Percentiles rank a stretch among this genome's conserved stretches.
These are phyloP conservation scores for Claviceps maximensis DNA, from an alignment of 2,329 filamentous ascomycete genomes.

Conservation along the genomic window DNA sequence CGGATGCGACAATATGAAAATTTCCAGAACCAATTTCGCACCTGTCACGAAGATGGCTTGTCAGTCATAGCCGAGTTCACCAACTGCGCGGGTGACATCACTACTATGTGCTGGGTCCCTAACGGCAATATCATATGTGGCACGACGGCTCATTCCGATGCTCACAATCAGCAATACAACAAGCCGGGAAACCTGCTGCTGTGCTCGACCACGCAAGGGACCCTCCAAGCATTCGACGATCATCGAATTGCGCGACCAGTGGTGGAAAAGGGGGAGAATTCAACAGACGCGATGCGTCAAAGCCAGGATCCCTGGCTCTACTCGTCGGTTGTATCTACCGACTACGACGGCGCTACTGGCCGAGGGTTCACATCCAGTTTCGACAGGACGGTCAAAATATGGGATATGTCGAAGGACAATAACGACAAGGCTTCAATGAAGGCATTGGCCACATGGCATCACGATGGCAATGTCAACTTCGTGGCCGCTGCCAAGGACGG, in stretches of 20 bases:
- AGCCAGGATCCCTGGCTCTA: conserved; percentile 52
- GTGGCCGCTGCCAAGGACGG: conserved; percentile 39
- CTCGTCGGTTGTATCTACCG: conserved; percentile 48
- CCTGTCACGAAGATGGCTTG: conserved; percentile 37
- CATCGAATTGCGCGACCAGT: conserved; percentile 43
- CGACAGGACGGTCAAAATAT: conserved; percentile 47
- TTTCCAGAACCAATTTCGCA: conserved; percentile 31
- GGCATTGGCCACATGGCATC: conserved; percentile 35
- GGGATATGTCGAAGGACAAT: conserved; percentile 26
- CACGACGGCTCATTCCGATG: conserved; percentile 48
- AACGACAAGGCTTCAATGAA: conserved; percentile 29
- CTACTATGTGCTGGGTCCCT: conserved; percentile 44
- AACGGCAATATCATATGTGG: conserved; percentile 44
- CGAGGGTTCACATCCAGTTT: conserved; percentile 48
- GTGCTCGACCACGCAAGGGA: conserved; percentile 32
- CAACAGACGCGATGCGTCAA: conserved; percentile 40
- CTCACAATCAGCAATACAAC: conserved; percentile 53
- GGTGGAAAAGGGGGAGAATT: conserved; percentile 40
- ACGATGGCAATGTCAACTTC: conserved; percentile 48
- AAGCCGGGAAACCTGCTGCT: conserved; percentile 48
- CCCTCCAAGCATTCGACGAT: conserved; percentile 38
- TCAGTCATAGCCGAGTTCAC: conserved; percentile 41
- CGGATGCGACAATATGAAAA: conserved; percentile 28
- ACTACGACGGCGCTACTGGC: conserved; percentile 33
- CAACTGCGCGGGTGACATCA: conserved; percentile 48